Conservation (phyloP, 2,329 filamentous ascomycete genomes). For the Chaetothyriales sp. region DNA sequence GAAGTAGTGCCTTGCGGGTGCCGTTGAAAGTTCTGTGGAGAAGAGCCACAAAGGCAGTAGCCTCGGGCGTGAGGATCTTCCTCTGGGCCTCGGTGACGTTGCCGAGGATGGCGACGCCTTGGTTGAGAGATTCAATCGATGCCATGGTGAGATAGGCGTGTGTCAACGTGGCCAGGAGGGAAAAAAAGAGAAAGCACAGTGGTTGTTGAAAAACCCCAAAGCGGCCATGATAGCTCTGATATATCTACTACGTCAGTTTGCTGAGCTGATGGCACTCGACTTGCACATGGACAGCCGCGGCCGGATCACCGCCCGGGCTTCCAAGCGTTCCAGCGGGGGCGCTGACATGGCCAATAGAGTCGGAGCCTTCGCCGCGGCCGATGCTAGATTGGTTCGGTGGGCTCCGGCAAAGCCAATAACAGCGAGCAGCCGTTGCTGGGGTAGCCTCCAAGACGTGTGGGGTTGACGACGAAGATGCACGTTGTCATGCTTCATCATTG, state of each 20-base stretch:
- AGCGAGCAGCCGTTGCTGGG: background rate
- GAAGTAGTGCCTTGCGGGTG: slow-evolving; percentile 75
- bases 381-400: background rate
- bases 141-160: slow-evolving; percentile 41
- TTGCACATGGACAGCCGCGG: slow-evolving; percentile 1
- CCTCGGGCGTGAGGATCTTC: slow-evolving; percentile 85
- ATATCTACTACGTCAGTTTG: background rate
- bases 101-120: slow-evolving; percentile 78
- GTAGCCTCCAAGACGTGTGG: background rate
- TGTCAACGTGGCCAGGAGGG: background rate
- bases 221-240: background rate
- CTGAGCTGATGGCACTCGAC: slow-evolving; percentile 1
- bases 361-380: too few species aligned
- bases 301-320: slow-evolving; percentile 1
- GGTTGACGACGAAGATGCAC: background rate
- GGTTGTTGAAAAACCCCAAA: background rate
- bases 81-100: slow-evolving; percentile 61
- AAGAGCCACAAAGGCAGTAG: slow-evolving; percentile 80
- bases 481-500: background rate
- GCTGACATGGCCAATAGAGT: background rate
- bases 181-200: background rate
- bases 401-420: background rate
- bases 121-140: slow-evolving; percentile 61
- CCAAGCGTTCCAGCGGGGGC: background rate
- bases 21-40: slow-evolving; percentile 89